Percentiles rank a stretch among this genome's conserved stretches.
Conservation (phyloP, 805 yeast species). For the Sugiyamaella floridensis region DNA sequence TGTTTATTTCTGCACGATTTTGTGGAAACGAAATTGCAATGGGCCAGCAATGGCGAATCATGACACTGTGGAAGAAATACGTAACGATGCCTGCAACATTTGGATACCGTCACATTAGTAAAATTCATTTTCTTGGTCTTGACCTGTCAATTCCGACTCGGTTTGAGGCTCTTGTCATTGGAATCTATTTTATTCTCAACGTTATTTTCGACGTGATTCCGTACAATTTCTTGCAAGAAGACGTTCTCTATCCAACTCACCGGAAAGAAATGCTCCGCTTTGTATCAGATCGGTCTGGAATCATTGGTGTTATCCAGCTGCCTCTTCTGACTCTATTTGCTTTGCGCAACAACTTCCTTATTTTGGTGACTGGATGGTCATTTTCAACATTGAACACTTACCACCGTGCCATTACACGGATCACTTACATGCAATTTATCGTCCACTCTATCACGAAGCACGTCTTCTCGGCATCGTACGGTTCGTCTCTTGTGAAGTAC, state of each 20-base stretch:
- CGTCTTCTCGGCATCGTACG: constrained; percentile 32
- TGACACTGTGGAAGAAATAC: constrained; percentile 22
- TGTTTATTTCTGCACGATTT: constrained; percentile 16
- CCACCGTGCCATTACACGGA: constrained; percentile 53
- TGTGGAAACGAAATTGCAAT: constrained; percentile 20
- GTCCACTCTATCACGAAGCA: constrained; percentile 48
- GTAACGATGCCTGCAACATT: constrained; percentile 34
- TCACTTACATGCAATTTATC: constrained; percentile 36
- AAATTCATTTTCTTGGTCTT: constrained; percentile 19
- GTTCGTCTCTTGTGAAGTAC: constrained; percentile 26
- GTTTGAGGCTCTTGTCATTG: constrained; percentile 41
- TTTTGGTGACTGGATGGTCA: constrained; percentile 54
- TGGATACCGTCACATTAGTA: constrained; percentile 28
- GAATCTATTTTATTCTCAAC: constrained; percentile 34
- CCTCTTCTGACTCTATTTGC: constrained; percentile 54
- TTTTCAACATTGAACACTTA: constrained; percentile 47
- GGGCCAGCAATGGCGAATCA: constrained; percentile 17
- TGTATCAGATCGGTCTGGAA: constrained; percentile 50
- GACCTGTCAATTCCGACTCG: constrained; percentile 43
- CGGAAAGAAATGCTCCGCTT: constrained; percentile 35
- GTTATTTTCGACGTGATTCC: constrained; percentile 28
- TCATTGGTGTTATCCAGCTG: constrained; percentile 39
- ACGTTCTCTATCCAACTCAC: constrained; percentile 33
- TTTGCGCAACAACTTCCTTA: constrained; percentile 55
- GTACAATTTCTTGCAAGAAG: constrained; percentile 30